phyloP scores from a whole-genome alignment of 2,329 filamentous ascomycete genomes.

The Penicillium sp. region DNA sequence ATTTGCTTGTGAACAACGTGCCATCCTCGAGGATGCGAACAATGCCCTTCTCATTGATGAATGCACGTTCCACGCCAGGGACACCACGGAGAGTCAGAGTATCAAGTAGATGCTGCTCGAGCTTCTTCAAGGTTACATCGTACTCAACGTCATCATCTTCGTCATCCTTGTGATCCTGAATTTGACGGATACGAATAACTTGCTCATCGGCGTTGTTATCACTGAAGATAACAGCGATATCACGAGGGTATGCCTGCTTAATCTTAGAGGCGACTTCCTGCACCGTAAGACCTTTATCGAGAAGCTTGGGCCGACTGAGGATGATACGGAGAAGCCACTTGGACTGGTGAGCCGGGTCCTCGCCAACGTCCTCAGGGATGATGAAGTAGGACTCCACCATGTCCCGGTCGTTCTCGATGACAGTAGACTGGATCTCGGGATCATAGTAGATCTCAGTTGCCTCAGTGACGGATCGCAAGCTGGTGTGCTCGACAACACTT shows the following conservation, averaged over 20 bases:
- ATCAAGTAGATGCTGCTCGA: slow-evolving; percentile 89
- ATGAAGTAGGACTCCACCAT: slow-evolving; percentile 98
- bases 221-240: slow-evolving; percentile 91
- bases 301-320: slow-evolving; percentile 87
- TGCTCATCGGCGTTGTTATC: slow-evolving; percentile 97
- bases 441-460: slow-evolving; percentile 98
- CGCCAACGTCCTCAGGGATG: slow-evolving; percentile 79
- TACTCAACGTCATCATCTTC: slow-evolving; percentile 78
- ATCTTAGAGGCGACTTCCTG: slow-evolving; percentile 88
- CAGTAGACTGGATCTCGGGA: slow-evolving; percentile 81
- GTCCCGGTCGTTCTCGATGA: slow-evolving; percentile 82
- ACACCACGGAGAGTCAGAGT: slow-evolving; percentile 90
- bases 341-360: slow-evolving; percentile 68
- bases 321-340: slow-evolving; percentile 94
- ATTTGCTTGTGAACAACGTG: slow-evolving; percentile 71
- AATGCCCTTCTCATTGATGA: slow-evolving; percentile 79
- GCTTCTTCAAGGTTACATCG: slow-evolving; percentile 87
- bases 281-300: slow-evolving; percentile 86
- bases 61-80: slow-evolving; percentile 82
- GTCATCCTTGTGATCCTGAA: slow-evolving; percentile 68
- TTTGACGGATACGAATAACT: slow-evolving; percentile 87
- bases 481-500: slow-evolving; percentile 91
- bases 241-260: slow-evolving; percentile 81
- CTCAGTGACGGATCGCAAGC: slow-evolving; percentile 84
- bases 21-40: slow-evolving; percentile 70